A percentile compares a stretch with the other conserved stretches of the same genome.
These are phyloP conservation scores for Eleusine indica DNA, from an alignment of 176 grass and related monocot species.

Conservation along the genomic window DNA sequence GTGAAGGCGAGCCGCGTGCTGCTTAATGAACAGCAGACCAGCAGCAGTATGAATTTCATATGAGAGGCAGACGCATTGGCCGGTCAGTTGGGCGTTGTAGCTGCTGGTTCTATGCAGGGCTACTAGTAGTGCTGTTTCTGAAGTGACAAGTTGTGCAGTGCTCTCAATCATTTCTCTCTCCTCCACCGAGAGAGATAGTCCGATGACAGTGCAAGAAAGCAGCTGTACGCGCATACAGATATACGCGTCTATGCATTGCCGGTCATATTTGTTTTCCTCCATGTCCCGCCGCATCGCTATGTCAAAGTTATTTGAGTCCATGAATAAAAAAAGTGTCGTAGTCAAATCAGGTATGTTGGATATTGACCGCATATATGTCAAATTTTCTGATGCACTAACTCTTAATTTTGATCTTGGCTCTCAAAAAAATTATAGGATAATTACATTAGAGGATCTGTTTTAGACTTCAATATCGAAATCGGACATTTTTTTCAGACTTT, in stretches of 20 bases:
- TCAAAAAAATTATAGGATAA: too few species aligned
- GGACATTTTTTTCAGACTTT: too few species aligned
- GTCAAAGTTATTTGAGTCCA: too few species aligned
- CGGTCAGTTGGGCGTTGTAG: conserved; percentile 54
- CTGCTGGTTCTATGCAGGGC: conserved; percentile 43
- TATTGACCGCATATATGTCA: too few species aligned
- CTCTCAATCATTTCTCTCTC: not conserved
- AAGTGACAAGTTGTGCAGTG: conserved; percentile 65
- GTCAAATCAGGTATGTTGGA: too few species aligned
- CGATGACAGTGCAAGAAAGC: conserved; percentile 45
- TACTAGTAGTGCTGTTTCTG: conserved; percentile 55
- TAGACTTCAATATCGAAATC: too few species aligned
- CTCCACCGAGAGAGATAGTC: conserved; percentile 22
- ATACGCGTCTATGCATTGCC: not conserved
- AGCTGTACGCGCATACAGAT: conserved; percentile 18
- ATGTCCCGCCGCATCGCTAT: too few species aligned
- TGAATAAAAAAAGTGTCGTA: too few species aligned
- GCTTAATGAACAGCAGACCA: conserved; percentile 13
- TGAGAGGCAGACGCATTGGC: conserved; percentile 43
- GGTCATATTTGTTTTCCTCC: not conserved
- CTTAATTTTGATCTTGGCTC: too few species aligned
- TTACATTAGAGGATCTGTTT: too few species aligned
- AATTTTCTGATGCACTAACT: too few species aligned
- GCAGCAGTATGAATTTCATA: conserved; percentile 43
- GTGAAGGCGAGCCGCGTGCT: conserved; percentile 32